These are phyloP conservation scores for Colletotrichum tanaceti DNA, from an alignment of 2,329 filamentous ascomycete species.

Conservation along the genomic window DNA sequence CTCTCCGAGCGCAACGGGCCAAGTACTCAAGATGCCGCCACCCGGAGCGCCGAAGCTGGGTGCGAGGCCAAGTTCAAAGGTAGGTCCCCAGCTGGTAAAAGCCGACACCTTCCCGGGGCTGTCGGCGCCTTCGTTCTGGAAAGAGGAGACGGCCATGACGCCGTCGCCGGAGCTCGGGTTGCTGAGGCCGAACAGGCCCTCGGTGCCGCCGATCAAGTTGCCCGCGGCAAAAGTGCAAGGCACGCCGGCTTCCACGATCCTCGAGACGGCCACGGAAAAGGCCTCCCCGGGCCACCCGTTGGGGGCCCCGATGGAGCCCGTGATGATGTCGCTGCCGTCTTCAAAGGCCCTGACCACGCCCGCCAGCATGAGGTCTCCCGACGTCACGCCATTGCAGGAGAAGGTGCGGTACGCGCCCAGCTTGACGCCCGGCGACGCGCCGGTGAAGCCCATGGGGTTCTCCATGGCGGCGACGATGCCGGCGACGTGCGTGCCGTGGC, in stretches of 20 bases:
- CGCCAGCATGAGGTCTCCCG: constrained; percentile 53
- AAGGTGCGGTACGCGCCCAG: constrained; percentile 55
- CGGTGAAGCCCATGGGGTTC: constrained; percentile 52
- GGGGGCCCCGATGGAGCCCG: constrained; percentile 62
- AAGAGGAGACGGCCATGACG: constrained; percentile 62
- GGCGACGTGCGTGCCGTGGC: constrained; percentile 59
- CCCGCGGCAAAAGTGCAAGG: constrained; percentile 66
- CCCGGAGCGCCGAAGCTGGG: constrained; percentile 67
- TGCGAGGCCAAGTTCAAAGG: constrained; percentile 67
- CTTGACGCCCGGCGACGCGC: constrained; percentile 54
- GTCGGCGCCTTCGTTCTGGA: constrained; percentile 54
- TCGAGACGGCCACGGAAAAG: constrained; percentile 61
- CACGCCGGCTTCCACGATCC: constrained; percentile 65
- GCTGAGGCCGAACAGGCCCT: constrained; percentile 62
- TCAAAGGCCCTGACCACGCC: constrained; percentile 55
- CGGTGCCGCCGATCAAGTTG: constrained; percentile 54
- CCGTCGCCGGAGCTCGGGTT: constrained; percentile 60
- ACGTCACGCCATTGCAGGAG: constrained; percentile 47
- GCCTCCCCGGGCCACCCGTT: constrained; percentile 65
- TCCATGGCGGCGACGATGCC: constrained; percentile 58
- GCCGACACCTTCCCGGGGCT: constrained; percentile 35
- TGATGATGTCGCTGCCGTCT: constrained; percentile 62
- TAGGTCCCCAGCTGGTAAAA: constrained; percentile 72
- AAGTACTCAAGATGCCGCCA: constrained; percentile 69
- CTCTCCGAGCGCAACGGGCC: constrained; percentile 56